A percentile compares a stretch with the other conserved stretches of the same genome.
Conservation (phyloP, 2,329 filamentous ascomycete genomes). For the Rhinocladiella mackenziei region DNA sequence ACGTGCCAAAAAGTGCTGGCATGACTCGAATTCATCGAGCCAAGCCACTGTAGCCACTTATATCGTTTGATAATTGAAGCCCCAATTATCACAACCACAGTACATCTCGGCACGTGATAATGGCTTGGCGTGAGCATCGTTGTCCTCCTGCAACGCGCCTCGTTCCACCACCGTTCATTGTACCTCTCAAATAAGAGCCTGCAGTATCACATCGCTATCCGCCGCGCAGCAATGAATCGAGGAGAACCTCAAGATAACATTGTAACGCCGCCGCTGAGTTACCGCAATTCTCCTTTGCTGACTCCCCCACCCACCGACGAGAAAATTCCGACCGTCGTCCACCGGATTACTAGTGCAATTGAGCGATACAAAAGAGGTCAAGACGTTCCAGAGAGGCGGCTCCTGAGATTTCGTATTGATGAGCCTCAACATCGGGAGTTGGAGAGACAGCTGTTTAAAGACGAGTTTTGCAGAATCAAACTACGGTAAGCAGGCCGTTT, state of each 20-base stretch:
- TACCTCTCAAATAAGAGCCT: neutral
- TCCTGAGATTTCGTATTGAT: neutral
- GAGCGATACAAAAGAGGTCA: neutral
- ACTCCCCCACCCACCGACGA: neutral
- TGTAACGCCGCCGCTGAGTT: neutral
- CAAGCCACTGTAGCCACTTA: too few relatives aligned
- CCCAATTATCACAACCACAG: neutral
- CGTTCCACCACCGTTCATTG: neutral
- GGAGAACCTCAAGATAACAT: neutral
- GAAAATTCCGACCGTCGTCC: neutral
- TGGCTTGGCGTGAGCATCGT: neutral
- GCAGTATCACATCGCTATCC: neutral
- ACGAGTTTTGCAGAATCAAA: neutral
- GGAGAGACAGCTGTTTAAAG: neutral
- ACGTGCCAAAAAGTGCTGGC: too few relatives aligned
- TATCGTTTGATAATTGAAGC: too few relatives aligned
- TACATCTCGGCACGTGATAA: neutral
- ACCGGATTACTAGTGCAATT: neutral
- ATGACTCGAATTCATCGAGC: too few relatives aligned
- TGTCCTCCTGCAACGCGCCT: neutral
- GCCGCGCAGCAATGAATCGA: neutral
- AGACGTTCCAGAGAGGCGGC: neutral
- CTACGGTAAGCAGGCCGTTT: neutral
- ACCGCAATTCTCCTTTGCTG: neutral
- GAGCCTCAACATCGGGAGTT: neutral